Base-by-base conservation (phyloP, 2,329 filamentous ascomycete genomes). In the Fusarium mundagurra region DNA sequence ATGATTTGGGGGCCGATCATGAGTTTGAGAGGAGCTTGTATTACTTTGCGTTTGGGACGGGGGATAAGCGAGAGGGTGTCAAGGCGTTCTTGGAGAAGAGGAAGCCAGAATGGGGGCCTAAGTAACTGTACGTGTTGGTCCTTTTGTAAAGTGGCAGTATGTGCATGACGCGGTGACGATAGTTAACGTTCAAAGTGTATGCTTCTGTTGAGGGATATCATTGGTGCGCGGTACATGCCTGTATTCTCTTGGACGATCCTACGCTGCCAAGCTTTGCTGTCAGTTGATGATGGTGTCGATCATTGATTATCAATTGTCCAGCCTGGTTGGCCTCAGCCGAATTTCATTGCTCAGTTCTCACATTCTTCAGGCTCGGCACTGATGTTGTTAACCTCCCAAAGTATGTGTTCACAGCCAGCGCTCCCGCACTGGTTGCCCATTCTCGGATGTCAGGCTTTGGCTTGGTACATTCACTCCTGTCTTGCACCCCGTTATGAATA, bases 11-110 rank as follows among this genome's bases (percentile, higher is more conserved):
- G 2, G 71, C 61, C 2, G 79, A 80, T 54, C 78, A 81, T 43
- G 78, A 80, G 47, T 80, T 82, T 69, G 82, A 83, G 67, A 74
- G 81, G 41, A 77, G 75, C 64, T 65, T 84, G 47, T 83, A 84
- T 64, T 83, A 83, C 59, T 77, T 77, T 65, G 80, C 82, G 6
- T 83, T 84, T 67, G 79, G 80, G 20, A 81, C 79, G 2, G 48
- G 57, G 27, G 80, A 82, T 48, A 82, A 81, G 57, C 64, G 67
- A 31, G 80, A 81, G 60, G 80, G 79, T 36, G 77, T 81, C 24
- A 66, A 64, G 13, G 80, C 80, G 12, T 81, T 82, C 57, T 68
- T 82, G 12, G 76, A 81, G 36, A 82, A 77, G 72, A 71, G 76
- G 8, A 54, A 64, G 18, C 76, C 76, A 8, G 58, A 64, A 12